Conservation (phyloP, 768 basidiomycete genomes). For the Boletus rex-veris region DNA sequence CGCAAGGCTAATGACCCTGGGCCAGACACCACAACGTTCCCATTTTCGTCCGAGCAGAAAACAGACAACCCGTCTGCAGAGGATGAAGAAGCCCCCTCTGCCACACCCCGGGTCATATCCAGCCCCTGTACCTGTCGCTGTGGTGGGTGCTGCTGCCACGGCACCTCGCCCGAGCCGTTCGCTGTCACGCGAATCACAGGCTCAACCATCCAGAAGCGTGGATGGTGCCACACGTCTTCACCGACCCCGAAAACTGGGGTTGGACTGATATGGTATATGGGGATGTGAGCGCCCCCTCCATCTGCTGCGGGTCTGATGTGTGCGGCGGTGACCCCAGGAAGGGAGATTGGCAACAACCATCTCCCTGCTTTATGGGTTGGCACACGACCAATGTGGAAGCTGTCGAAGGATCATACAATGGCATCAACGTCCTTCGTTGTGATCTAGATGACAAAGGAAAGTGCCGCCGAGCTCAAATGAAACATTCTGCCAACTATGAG, state of each 20-base stretch:
- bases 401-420: neutral
- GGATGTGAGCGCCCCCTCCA: neutral
- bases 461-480: neutral
- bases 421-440: conserved; percentile 1
- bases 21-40: no score
- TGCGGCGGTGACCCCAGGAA: neutral
- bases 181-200: neutral
- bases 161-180: neutral
- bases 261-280: no score
- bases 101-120: no score
- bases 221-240: neutral
- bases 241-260: no score
- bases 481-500: neutral
- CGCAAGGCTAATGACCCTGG: no score
- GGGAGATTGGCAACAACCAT: neutral
- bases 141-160: conserved; percentile 4
- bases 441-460: neutral
- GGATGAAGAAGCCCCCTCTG: no score
- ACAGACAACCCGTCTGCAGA: no score
- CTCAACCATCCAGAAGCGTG: neutral
- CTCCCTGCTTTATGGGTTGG: neutral
- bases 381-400: neutral
- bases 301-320: neutral
- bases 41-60: no score
- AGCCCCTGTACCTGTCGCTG: neutral